phyloP scores from a whole-genome alignment of 2,329 filamentous ascomycete genomes.

The Zelopaecilomyces penicillatus region DNA sequence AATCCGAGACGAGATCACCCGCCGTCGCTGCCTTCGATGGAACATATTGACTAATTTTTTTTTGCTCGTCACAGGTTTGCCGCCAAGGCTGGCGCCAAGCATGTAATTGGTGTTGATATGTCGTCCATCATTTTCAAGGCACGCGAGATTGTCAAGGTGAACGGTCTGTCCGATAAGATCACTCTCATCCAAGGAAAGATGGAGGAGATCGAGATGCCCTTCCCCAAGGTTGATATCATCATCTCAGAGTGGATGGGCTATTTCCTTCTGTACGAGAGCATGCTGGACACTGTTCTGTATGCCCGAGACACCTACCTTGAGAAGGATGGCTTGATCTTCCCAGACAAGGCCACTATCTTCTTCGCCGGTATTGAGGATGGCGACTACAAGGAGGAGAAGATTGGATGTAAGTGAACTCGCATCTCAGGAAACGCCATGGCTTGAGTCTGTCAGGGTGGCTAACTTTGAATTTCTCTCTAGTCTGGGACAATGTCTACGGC shows the following conservation, averaged over 20 bases:
- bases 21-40: not conserved
- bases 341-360: conserved; percentile 97
- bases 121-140: conserved; percentile 99
- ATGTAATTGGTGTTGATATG: conserved; percentile 99
- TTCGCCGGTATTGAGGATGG: conserved; percentile 96
- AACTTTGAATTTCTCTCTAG: conserved; percentile 34
- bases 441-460: too few species aligned
- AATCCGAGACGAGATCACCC: not conserved
- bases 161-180: conserved; percentile 92
- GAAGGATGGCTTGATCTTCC: conserved; percentile 89
- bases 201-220: conserved; percentile 93
- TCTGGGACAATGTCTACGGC: conserved; percentile 99
- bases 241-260: conserved; percentile 99
- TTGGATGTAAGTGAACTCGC: conserved; percentile 66
- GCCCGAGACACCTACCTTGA: conserved; percentile 86
- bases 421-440: too few species aligned
- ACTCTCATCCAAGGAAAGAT: conserved; percentile 98
- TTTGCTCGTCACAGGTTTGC: conserved; percentile 64
- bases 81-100: conserved; percentile 89
- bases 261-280: conserved; percentile 96
- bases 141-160: conserved; percentile 82
- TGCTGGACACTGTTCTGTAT: conserved; percentile 97
- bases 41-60: conserved; percentile 4
- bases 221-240: conserved; percentile 96
- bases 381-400: conserved; percentile 99